A percentile compares a stretch with the other conserved stretches of the same genome.
phyloP scores from a whole-genome alignment of 192 early-diverging fungal genomes.

The Physocladia obscura region DNA sequence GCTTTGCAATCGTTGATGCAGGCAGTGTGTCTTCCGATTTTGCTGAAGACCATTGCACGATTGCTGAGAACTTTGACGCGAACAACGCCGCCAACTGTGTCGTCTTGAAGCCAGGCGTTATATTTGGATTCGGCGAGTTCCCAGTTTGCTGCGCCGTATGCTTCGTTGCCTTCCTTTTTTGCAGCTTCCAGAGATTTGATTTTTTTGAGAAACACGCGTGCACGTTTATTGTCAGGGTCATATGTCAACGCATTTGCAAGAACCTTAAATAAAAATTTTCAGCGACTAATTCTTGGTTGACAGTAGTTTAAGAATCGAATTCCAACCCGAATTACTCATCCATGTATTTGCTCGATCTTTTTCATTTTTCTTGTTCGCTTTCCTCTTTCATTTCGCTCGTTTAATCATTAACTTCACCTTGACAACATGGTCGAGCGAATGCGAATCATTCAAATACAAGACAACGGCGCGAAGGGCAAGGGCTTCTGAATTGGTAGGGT shows the following conservation, averaged over 20 bases:
- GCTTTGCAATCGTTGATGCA: slow-evolving; percentile 63
- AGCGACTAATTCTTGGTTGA: too few species aligned
- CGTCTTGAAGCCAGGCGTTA: slow-evolving; percentile 60
- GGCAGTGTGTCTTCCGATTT: slow-evolving; percentile 46
- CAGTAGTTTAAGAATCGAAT: too few species aligned
- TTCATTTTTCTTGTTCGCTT: too few species aligned
- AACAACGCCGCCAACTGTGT: slow-evolving; percentile 60
- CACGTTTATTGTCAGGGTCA: slow-evolving; percentile 76
- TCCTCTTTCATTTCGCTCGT: too few species aligned
- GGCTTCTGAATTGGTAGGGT: slow-evolving; percentile 70
- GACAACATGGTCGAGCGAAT: slow-evolving; percentile 36
- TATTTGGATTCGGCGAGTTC: slow-evolving; percentile 70
- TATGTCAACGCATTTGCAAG: slow-evolving; percentile 61
- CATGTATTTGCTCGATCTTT: too few species aligned
- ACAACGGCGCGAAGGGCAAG: slow-evolving; percentile 66
- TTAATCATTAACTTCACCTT: too few species aligned
- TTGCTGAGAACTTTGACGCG: slow-evolving; percentile 74
- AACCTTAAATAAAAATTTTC: neutral
- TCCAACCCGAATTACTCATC: too few species aligned
- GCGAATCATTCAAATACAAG: slow-evolving; percentile 65
- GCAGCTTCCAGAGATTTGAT: slow-evolving; percentile 61
- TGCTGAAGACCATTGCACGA: slow-evolving; percentile 62
- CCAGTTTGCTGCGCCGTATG: slow-evolving; percentile 59
- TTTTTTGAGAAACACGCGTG: slow-evolving; percentile 64
- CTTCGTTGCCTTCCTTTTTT: slow-evolving; percentile 75